These are phyloP conservation scores for Prunus mume DNA, from an alignment of 306 rosid genomes.

Conservation along the genomic window DNA sequence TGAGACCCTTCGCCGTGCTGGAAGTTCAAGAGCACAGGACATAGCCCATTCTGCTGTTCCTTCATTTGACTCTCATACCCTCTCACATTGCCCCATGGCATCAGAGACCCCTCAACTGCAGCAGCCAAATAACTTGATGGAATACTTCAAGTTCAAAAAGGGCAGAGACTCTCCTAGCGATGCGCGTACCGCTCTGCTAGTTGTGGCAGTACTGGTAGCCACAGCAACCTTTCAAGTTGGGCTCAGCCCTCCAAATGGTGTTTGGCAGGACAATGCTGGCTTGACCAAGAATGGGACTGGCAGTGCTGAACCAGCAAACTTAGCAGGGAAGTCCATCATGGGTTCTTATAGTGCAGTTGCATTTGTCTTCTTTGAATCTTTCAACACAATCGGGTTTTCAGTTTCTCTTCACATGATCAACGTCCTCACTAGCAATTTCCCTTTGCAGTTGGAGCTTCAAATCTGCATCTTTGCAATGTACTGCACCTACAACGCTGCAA, in stretches of 20 bases:
- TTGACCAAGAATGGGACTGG: background rate
- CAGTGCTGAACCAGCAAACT: background rate
- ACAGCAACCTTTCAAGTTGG: constrained; percentile 33
- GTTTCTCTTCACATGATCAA: constrained; percentile 21
- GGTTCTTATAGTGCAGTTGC: background rate
- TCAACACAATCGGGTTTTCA: constrained; percentile 28
- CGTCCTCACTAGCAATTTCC: constrained; percentile 23
- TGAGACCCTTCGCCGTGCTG: constrained; percentile 12
- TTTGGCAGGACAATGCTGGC: constrained; percentile 18
- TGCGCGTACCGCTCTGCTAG: constrained; percentile 24
- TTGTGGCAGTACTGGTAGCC: constrained; percentile 24
- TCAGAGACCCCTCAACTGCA: background rate
- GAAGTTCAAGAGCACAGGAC: constrained; percentile 20
- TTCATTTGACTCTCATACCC: background rate
- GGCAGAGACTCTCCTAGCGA: constrained; percentile 35
- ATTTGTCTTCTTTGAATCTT: background rate
- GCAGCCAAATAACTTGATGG: background rate
- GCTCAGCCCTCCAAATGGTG: constrained; percentile 28
- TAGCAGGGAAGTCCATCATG: constrained; percentile 14
- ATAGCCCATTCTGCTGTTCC: background rate
- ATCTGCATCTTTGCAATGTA: constrained; percentile 5
- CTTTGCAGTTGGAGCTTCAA: constrained; percentile 19
- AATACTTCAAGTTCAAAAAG: constrained; percentile 34
- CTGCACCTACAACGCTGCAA: background rate
- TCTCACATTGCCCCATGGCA: background rate